Conservation (phyloP, 176 grass and related monocot genomes). For the Phyllostachys edulis region DNA sequence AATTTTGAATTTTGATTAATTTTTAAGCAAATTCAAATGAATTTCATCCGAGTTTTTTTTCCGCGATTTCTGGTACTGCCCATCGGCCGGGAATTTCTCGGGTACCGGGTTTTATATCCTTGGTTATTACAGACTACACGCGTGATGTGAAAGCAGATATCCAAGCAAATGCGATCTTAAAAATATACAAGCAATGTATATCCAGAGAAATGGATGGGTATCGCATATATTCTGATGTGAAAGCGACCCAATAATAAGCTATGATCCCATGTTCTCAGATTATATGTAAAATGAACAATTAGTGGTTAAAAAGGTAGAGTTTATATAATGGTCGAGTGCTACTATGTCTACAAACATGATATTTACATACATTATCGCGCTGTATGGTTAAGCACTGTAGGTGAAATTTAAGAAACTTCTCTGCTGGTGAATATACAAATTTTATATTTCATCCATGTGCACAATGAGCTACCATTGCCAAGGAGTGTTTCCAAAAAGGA, state of each 20-base stretch:
- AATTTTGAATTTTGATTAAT: no score
- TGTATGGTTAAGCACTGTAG: not conserved
- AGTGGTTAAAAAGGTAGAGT: not conserved
- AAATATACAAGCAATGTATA: not conserved
- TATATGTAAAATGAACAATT: not conserved
- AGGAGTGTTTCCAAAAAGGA: no score
- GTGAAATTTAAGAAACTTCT: not conserved
- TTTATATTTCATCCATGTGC: not conserved
- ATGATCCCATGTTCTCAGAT: not conserved
- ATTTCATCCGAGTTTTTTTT: no score
- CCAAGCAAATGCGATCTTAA: not conserved
- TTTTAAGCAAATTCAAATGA: no score
- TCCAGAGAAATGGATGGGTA: not conserved
- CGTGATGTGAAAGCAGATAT: not conserved
- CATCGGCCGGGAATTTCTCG: no score
- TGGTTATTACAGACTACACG: not conserved
- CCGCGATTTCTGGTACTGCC: no score
- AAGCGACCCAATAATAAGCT: not conserved
- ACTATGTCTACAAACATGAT: not conserved
- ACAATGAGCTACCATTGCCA: not conserved
- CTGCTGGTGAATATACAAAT: no score
- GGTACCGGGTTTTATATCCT: no score
- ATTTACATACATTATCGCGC: not conserved
- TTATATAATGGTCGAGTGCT: not conserved
- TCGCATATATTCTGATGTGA: not conserved